These are phyloP conservation scores for Plasmodium ovale DNA, from an alignment of 169 alveolate genomes.

Conservation along the genomic window DNA sequence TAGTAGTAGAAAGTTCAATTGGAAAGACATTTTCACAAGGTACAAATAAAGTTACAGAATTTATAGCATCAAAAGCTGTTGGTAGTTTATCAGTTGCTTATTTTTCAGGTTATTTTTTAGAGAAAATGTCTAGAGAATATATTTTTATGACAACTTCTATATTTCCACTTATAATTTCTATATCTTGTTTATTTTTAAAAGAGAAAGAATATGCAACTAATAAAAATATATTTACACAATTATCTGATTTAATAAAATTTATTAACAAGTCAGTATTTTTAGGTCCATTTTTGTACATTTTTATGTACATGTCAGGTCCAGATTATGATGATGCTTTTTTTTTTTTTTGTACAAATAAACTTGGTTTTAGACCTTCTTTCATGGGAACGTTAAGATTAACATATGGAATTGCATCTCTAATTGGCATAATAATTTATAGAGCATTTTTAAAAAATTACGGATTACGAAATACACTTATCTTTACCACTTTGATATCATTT, in stretches of 20 bases:
- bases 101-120: slow-evolving; percentile 93
- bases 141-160: slow-evolving; percentile 91
- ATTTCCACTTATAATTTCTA: slow-evolving; percentile 90
- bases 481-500: slow-evolving; percentile 91
- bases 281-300: slow-evolving; percentile 93
- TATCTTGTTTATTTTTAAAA: slow-evolving; percentile 88
- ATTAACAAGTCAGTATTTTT: slow-evolving; percentile 89
- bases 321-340: slow-evolving; percentile 95
- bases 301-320: slow-evolving; percentile 91
- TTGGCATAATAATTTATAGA: slow-evolving; percentile 92
- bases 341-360: slow-evolving; percentile 93
- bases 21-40: slow-evolving; percentile 79
- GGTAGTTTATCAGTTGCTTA: slow-evolving; percentile 94
- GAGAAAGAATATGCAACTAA: slow-evolving; percentile 84
- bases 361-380: slow-evolving; percentile 94
- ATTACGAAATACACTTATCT: slow-evolving; percentile 90
- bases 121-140: slow-evolving; percentile 87
- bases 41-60: slow-evolving; percentile 90
- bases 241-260: slow-evolving; percentile 86
- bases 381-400: slow-evolving; percentile 95
- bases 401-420: slow-evolving; percentile 93
- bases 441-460: slow-evolving; percentile 88
- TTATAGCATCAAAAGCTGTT: slow-evolving; percentile 92
- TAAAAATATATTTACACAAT: slow-evolving; percentile 81
- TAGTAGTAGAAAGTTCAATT: slow-evolving; percentile 81